Conservation (phyloP, 2,329 filamentous ascomycete species). For the Penicillium sp. region DNA sequence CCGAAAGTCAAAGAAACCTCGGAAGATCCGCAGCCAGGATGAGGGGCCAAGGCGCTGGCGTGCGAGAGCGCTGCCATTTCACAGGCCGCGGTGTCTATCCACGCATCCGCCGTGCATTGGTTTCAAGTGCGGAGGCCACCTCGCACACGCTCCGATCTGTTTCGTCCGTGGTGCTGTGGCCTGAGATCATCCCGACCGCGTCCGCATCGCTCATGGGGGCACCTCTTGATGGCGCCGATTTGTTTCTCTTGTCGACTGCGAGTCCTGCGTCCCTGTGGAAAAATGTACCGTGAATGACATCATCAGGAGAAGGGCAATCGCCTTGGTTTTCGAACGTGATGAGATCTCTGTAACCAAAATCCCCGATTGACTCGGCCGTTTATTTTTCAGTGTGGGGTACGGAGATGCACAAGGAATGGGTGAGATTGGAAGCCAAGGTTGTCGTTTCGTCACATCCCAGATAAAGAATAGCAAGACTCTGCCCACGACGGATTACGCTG, state of each 20-base stretch:
- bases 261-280: slow-evolving; percentile 10
- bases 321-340: slow-evolving; percentile 4
- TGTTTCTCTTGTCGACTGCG: slow-evolving; percentile 13
- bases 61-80: slow-evolving; percentile 14
- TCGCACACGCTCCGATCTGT: slow-evolving; percentile 6
- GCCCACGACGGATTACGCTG: no score
- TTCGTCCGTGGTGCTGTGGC: slow-evolving; percentile 3
- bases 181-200: slow-evolving; percentile 17
- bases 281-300: slow-evolving; percentile 18
- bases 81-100: slow-evolving; percentile 17
- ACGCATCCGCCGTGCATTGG: neutral
- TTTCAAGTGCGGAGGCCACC: slow-evolving; percentile 6
- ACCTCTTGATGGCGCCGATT: slow-evolving; percentile 12
- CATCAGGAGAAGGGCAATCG: slow-evolving; percentile 11
- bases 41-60: slow-evolving; percentile 23
- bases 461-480: no score
- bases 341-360: slow-evolving; percentile 11
- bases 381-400: slow-evolving; percentile 7
- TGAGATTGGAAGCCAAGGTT: no score
- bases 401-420: no score
- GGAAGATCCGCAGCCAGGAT: slow-evolving; percentile 34
- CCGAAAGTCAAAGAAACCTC: slow-evolving; percentile 29
- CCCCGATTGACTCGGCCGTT: slow-evolving; percentile 10
- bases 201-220: slow-evolving; percentile 14
- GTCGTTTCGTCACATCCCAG: no score